Evolutionary conservation across 305 asterid species (phyloP).

Genomic region (Rubia balearica): DNA sequence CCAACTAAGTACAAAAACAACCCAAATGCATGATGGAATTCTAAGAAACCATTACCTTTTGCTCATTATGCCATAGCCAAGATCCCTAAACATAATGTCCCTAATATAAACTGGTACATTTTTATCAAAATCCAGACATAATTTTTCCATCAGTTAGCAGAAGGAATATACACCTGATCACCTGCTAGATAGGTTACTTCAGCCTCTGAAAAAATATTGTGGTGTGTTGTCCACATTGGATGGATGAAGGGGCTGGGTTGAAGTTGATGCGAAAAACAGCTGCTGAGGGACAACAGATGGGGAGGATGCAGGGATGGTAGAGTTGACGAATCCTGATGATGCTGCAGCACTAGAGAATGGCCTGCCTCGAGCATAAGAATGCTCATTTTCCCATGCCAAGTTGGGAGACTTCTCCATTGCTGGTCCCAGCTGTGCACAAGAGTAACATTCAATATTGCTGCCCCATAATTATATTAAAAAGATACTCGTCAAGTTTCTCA

Average conservation of each 20-base stretch:
- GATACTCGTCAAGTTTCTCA: background rate
- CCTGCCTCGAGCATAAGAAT: slow-evolving; percentile 28
- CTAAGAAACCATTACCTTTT: background rate
- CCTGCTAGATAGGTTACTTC: slow-evolving; percentile 24
- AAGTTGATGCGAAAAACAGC: slow-evolving; percentile 23
- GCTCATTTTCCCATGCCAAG: slow-evolving; percentile 35
- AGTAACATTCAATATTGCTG: background rate
- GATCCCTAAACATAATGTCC: background rate
- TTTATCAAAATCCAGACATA: background rate
- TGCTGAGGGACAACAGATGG: slow-evolving; percentile 39
- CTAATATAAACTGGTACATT: background rate
- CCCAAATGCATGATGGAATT: background rate
- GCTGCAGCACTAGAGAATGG: slow-evolving; percentile 74
- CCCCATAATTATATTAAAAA: background rate
- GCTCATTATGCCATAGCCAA: background rate
- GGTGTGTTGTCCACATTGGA: slow-evolving; percentile 28
- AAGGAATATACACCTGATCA: background rate
- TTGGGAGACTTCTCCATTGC: slow-evolving; percentile 38
- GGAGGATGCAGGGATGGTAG: slow-evolving; percentile 34
- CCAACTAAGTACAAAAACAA: background rate
- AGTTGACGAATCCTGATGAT: slow-evolving; percentile 93
- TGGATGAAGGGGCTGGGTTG: slow-evolving; percentile 32
- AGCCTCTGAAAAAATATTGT: slow-evolving; percentile 32
- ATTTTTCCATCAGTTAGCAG: background rate
- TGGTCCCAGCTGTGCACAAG: slow-evolving; percentile 42